Evolutionary conservation across 352 stramenopile species (phyloP).

Genomic region (Phytophthora capsici): DNA sequence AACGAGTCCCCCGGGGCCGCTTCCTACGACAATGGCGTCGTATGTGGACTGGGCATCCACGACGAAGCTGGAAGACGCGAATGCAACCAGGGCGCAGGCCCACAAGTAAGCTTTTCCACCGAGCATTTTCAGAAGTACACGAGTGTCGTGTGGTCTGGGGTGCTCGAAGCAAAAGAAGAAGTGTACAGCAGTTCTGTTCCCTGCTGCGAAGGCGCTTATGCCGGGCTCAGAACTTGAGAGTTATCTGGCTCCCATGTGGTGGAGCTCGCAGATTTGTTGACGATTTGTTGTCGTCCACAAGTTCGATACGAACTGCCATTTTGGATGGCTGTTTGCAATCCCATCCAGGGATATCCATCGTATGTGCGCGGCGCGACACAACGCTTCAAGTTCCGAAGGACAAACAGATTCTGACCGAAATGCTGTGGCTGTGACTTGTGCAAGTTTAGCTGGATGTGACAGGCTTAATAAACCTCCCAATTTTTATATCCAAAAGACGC

Average conservation of each 20-base stretch:
- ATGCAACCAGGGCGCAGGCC: constrained; percentile 27
- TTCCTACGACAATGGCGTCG: constrained; percentile 67
- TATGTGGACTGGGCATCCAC: constrained; percentile 43
- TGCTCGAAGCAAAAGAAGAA: constrained; percentile 7
- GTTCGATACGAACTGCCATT: constrained; percentile 7
- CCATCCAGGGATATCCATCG: constrained; percentile 15
- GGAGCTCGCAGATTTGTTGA: constrained; percentile 1
- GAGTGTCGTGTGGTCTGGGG: constrained; percentile 7
- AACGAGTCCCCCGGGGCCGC: constrained; percentile 62
- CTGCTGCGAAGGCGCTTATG: constrained; percentile 7
- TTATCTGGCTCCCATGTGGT: constrained; percentile 15
- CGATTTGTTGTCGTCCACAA: constrained; percentile 13
- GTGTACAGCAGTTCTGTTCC: not conserved
- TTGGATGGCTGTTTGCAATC: too few relatives aligned
- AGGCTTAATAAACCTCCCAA: not conserved
- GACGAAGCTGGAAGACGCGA: constrained; percentile 20
- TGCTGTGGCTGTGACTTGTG: too few relatives aligned
- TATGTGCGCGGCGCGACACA: constrained; percentile 6
- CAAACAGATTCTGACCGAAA: too few relatives aligned
- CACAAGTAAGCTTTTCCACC: constrained; percentile 33
- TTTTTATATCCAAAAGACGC: constrained; percentile 19
- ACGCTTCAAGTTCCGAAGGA: constrained; percentile 1
- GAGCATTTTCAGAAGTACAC: constrained; percentile 20
- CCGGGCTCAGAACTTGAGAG: not conserved
- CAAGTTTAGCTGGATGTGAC: too few relatives aligned